These are phyloP conservation scores for Pisolithus marmoratus DNA, from an alignment of 768 basidiomycete genomes.

Conservation along the genomic window DNA sequence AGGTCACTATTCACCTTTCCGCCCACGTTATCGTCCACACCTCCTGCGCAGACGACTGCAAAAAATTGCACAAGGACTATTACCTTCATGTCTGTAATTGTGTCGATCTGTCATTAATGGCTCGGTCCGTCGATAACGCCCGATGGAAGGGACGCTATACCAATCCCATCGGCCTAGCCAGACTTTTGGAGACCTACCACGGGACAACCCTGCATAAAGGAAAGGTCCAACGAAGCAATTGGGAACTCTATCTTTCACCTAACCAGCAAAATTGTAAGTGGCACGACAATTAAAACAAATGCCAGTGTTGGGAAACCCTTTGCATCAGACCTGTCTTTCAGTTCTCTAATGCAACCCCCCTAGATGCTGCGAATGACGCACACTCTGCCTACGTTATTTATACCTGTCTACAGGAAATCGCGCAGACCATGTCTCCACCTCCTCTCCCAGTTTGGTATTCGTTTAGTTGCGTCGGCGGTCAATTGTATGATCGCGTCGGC, in stretches of 20 bases:
- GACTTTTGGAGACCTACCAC: conserved; percentile 59
- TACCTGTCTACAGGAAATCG: conserved; percentile 40
- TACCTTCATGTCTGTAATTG: conserved; percentile 42
- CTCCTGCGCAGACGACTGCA: conserved; percentile 49
- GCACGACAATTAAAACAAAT: not conserved
- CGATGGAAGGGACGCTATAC: conserved; percentile 70
- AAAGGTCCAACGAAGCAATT: conserved; percentile 59
- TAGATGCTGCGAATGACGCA: conserved; percentile 72
- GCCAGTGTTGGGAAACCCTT: not conserved
- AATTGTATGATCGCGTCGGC: conserved; percentile 35
- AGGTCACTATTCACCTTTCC: conserved; percentile 9
- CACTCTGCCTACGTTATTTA: conserved; percentile 58
- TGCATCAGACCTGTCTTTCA: not conserved
- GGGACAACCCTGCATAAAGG: conserved; percentile 51
- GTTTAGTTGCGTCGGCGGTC: conserved; percentile 49
- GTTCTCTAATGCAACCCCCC: conserved; percentile 8
- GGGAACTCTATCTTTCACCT: conserved; percentile 47
- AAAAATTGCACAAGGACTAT: conserved; percentile 51
- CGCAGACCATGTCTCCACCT: conserved; percentile 26
- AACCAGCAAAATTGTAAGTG: conserved; percentile 58
- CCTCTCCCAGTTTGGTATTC: conserved; percentile 43
- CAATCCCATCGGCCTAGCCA: conserved; percentile 55
- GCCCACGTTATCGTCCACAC: not conserved
- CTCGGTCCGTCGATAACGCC: conserved; percentile 62
- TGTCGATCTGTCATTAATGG: conserved; percentile 67